A percentile compares a stretch with the other conserved stretches of the same genome.
Evolutionary conservation across 176 grass and related monocot species (phyloP).

Genomic region (Pontederia paniculata): DNA sequence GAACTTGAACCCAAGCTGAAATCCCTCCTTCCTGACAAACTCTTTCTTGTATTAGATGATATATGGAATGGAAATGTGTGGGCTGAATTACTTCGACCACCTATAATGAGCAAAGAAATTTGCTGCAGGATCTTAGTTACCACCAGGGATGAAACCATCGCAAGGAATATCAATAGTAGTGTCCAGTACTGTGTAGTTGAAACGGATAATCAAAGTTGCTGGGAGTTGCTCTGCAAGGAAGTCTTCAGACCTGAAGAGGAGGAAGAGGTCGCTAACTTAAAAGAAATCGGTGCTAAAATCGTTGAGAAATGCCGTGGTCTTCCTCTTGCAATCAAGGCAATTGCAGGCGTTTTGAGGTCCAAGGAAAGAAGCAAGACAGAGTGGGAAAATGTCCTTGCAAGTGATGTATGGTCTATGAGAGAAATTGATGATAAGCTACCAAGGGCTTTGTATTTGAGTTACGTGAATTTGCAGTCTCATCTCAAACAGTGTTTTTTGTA

Average conservation of each 20-base stretch:
- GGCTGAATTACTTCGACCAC: not conserved
- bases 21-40: not conserved
- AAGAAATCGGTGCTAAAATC: not conserved
- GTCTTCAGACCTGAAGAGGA: constrained; percentile 9
- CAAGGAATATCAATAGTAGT: constrained; percentile 6
- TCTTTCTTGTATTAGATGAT: constrained; percentile 10
- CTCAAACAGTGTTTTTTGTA: constrained; percentile 78
- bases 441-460: constrained; percentile 51
- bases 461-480: constrained; percentile 52
- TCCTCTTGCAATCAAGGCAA: not conserved
- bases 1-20: not conserved
- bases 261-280: constrained; percentile 10
- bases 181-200: constrained; percentile 17
- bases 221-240: constrained; percentile 29
- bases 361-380: not conserved
- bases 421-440: constrained; percentile 39
- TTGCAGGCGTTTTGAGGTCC: not conserved
- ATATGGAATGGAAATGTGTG: not conserved
- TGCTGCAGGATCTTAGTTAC: not conserved
- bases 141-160: constrained; percentile 8
- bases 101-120: too few species aligned
- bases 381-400: not conserved
- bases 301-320: not conserved
- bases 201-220: constrained; percentile 17
- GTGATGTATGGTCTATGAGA: not conserved